Conservation (phyloP, 73 alveolate species). For the Tetrahymena elliotti region DNA sequence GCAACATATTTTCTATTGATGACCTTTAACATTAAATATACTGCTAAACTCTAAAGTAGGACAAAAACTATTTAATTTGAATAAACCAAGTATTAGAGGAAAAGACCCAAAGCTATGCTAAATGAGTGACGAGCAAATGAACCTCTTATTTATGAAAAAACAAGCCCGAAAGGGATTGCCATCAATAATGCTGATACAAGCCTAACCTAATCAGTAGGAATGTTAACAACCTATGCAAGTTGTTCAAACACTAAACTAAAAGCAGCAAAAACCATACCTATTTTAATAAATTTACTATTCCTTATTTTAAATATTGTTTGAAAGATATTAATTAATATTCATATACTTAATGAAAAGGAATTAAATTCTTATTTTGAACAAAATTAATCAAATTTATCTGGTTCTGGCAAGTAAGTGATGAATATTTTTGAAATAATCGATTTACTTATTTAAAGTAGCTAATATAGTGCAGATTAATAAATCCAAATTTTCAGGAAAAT, state of each 20-base stretch:
- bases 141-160: not conserved
- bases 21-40: constrained; percentile 1
- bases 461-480: too few relatives aligned
- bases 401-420: too few relatives aligned
- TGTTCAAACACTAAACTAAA: not conserved
- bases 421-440: too few relatives aligned
- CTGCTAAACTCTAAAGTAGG: not conserved
- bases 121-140: not conserved
- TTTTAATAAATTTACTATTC: not conserved
- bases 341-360: not conserved
- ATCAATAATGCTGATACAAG: not conserved
- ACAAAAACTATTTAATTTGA: constrained; percentile 4
- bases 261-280: not conserved
- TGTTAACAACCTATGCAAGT: not conserved
- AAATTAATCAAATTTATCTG: too few relatives aligned
- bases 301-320: not conserved
- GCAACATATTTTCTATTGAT: constrained; percentile 6
- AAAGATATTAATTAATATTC: not conserved
- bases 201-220: constrained; percentile 23
- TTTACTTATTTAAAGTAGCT: too few relatives aligned
- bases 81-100: constrained; percentile 8
- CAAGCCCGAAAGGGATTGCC: not conserved
- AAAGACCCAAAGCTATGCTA: constrained; percentile 9
- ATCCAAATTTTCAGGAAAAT: too few relatives aligned
- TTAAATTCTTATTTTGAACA: not conserved